Evolutionary conservation across 2,329 filamentous ascomycete species (phyloP), one percentile per base, ranked within the genome.

Genomic region (Monosporascus cannonballus): DNA sequence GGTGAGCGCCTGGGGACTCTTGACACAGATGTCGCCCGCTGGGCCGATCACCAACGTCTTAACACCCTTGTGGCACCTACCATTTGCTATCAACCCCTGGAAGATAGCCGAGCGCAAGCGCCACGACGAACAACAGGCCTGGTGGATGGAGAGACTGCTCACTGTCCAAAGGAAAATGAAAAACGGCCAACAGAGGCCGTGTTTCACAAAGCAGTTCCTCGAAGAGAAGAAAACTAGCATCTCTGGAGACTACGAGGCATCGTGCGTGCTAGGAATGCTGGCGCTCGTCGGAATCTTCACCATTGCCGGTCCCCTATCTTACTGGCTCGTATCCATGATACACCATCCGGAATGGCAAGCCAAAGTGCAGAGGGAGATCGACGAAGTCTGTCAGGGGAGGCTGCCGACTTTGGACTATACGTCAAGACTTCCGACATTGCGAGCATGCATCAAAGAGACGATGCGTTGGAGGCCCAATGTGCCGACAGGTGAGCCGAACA

Each of bases 11-110:
- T 80, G 77, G 78, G 78, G 77, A n/a, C 68, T 81, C 1, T 66
- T 81, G 17, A 79, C 72, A 4, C 78, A 81, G 51, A 81, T 82
- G 77, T 81, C 78, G 1, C 78, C 78, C 0, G 78, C 78, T 25
- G 78, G 78, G 0, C 78, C 78, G 1, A 76, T 82, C 56, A 81
- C 78, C n/a, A 81, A 81, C 54, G 72, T 80, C 4, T 50, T 81
- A 41, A 80, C 77, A 3, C 77, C 77, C 4, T 69, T 82, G 0
- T 80, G 77, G 77, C 71, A 79, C 53, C 61, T 81, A 1, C 77
- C 78, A 2, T 65, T 69, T 52, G 56, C 64, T 15, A 68, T 80
- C 46, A 80, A 80, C 57, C 78, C 78, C 1, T 81, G 78, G 78
- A 80, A 80, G 63, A 68, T 67, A 15, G 73, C 74, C 6, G 77